phyloP scores from a whole-genome alignment of 2,329 filamentous ascomycete species.

The Exserohilum turcica region DNA sequence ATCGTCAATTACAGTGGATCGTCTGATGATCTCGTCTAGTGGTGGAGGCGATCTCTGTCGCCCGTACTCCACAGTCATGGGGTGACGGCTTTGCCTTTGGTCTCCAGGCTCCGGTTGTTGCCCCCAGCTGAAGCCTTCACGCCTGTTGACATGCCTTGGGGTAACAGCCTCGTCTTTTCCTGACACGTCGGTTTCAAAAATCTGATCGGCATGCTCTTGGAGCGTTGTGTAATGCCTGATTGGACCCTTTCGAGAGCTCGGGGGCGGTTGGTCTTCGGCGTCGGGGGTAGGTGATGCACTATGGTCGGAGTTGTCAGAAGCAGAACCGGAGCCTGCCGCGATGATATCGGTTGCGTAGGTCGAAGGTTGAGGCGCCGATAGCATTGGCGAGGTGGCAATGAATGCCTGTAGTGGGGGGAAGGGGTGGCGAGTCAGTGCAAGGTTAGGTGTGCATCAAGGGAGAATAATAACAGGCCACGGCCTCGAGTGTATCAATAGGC shows the following conservation, averaged over 20 bases:
- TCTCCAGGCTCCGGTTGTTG: constrained; percentile 11
- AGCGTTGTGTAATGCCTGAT: constrained; percentile 30
- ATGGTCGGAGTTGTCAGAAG: constrained; percentile 1
- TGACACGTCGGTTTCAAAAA: constrained; percentile 4
- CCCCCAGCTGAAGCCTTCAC: constrained; percentile 36
- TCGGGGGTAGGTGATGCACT: constrained; percentile 10
- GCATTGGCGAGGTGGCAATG: constrained; percentile 20
- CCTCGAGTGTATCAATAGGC: constrained; percentile 4
- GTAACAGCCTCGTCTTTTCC: constrained; percentile 12
- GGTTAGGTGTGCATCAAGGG: constrained; percentile 18
- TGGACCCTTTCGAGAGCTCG: constrained; percentile 9
- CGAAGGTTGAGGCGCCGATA: constrained; percentile 10
- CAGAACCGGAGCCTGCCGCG: constrained; percentile 6
- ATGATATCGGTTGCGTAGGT: constrained; percentile 10
- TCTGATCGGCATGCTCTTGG: constrained; percentile 34
- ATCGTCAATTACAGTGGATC: constrained; percentile 12
- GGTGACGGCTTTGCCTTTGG: constrained; percentile 12
- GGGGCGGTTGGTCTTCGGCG: background rate
- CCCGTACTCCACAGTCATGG: constrained; percentile 18
- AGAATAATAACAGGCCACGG: background rate
- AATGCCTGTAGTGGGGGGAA: constrained; percentile 10
- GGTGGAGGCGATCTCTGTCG: constrained; percentile 22
- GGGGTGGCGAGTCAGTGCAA: constrained; percentile 14
- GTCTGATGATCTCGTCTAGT: constrained; percentile 28
- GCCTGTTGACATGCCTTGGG: constrained; percentile 26